Evolutionary conservation across 2,329 filamentous ascomycete species (phyloP).

Genomic region (Cytospora piceicola): DNA sequence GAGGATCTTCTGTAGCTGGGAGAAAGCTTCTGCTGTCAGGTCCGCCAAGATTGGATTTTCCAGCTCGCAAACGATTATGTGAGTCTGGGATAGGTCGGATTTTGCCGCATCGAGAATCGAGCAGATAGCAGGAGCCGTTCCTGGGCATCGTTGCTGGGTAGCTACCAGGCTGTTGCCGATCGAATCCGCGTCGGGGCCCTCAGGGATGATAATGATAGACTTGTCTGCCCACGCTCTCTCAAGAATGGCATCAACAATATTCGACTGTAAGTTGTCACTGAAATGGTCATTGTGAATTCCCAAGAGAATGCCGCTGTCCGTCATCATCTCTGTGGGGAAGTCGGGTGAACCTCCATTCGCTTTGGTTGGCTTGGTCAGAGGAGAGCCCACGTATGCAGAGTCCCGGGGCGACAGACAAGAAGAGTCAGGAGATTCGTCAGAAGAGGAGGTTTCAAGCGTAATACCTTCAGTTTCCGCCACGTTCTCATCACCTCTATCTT

Average conservation of each 20-base stretch:
- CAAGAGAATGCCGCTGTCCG: background rate
- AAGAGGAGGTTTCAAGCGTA: background rate
- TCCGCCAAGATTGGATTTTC: constrained; percentile 31
- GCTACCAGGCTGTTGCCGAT: background rate
- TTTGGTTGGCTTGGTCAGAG: background rate
- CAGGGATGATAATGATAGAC: background rate
- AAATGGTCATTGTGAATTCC: background rate
- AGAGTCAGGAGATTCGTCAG: constrained; percentile 17
- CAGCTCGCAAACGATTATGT: constrained; percentile 36
- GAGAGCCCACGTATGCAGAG: background rate
- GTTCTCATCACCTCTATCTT: background rate
- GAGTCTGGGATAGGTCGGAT: constrained; percentile 24
- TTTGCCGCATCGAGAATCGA: constrained; percentile 30
- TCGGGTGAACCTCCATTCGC: background rate
- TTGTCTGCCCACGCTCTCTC: constrained; percentile 10
- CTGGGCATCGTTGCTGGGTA: background rate
- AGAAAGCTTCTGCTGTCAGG: constrained; percentile 29
- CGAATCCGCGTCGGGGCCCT: background rate
- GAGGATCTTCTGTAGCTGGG: constrained; percentile 34
- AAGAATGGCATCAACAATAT: background rate
- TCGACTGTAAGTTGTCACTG: background rate
- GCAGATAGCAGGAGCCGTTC: constrained; percentile 18
- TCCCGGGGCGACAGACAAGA: background rate
- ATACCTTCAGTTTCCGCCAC: background rate
- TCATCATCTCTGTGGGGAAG: background rate